Evolutionary conservation across 2,329 filamentous ascomycete genomes (phyloP), one percentile per base, ranked within the genome.

Genomic region (Whalleya microplaca): DNA sequence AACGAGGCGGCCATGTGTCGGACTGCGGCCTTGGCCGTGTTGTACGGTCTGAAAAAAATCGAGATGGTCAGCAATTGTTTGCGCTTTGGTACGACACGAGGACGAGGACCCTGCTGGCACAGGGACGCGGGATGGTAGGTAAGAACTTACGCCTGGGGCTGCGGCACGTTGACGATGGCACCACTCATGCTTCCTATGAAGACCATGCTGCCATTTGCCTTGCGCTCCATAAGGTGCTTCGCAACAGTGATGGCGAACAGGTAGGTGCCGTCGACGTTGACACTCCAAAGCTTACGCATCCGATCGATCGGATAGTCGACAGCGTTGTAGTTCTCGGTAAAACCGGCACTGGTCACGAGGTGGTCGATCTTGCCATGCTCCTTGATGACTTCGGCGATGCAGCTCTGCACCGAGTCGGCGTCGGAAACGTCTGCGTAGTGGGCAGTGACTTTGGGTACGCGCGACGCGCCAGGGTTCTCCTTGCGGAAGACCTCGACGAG

Each of bases 101-200:
- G 14, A 42, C 51, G 20, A 29, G 45, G 14, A 14, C 37, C 41
- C 37, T 21, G 27, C 19, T n/a, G 21, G 40, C 32, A 4, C 23
- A 4, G 45, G n/a, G 14, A 37, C 46, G 43, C 43, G 37, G 20
- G 21, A 40, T 21, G 29, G 27, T 43, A 21, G 20, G 19, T n/a
- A 21, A 20, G 18, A 18, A 73, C 81, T 73, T 67, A 84, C 80
- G 85, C 91, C 73, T 98, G 94, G 0, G 92, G 92, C 74, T 98
- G 94, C 16, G 94, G 94, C 8, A 97, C 90, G 70, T 98, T 98
- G 75, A 98, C 94, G 68, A 98, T 93, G 53, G 88, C 78, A 44
- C 93, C 94, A 49, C 89, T 93, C 93, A 98, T 98, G 82, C 90
- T 95, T 23, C 93, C 94, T 69, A 96, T 95, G 79, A 96, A 90